Evolutionary conservation across 768 basidiomycete species (phyloP), one percentile per base, ranked within the genome.

Genomic region (Rhodotorula taiwanensis): DNA sequence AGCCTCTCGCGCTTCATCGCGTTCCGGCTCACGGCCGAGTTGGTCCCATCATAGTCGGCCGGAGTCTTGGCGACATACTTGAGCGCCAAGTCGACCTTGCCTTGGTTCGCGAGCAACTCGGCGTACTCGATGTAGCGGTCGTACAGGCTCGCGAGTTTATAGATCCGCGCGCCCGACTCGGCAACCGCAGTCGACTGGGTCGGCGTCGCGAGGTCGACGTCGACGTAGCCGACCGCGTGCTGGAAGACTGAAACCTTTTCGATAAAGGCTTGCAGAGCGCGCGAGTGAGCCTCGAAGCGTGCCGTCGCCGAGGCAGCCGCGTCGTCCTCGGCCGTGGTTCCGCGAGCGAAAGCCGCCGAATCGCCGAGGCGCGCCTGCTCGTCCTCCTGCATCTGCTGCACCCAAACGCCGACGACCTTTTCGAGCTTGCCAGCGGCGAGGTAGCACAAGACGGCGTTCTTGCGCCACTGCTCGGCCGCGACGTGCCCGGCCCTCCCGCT

Each of bases 181-280:
- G 79, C 79, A 31, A 79, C 77, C 8, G 74, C 78, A 1, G 73
- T 73, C 14, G 74, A 74, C 15, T 76, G 73, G 13, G 78, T 76
- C 4, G 79, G 74, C 13, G 31, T 21, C 1, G 76, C 64, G 42
- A 97, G 79, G 65, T 93, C 92, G 21, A 77, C 76, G 71, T 92
- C 89, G 66, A 82, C 79, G 74, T 90, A 93, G 20, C 81, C 79
- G 52, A 88, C 87, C 0, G 94, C 95, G 52, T 83, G 80, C 53
- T 89, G 84, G 83, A 99, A 98, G 45, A 95, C 84, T 2, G 92
- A 85, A 28, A 97, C 92, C 77, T 98, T 98, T 78, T 98, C 95
- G 71, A 98, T 82, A 77, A 98, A 93, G 0, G 86, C 85, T 74
- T 97, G 94, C 45, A 99, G 77, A 4, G 92, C 90, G 31, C 84